Conservation (phyloP, 352 stramenopile genomes). For the Phytopythium delawarense region DNA sequence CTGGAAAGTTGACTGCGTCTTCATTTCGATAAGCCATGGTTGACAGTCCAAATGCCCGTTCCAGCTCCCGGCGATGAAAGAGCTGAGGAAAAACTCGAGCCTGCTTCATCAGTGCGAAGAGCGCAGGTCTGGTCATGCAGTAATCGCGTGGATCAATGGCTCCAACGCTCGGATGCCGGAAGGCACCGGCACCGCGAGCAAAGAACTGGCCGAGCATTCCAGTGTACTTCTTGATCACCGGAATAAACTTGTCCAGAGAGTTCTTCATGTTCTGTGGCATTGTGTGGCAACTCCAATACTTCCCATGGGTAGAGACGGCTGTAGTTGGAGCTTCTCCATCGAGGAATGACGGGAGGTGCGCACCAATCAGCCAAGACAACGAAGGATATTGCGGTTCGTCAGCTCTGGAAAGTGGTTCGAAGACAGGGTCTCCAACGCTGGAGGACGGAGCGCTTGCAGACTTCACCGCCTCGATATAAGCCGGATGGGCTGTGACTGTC, state of each 20-base stretch:
- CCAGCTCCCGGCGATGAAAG: conserved; percentile 48
- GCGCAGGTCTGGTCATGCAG: conserved; percentile 24
- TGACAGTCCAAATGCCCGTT: conserved; percentile 35
- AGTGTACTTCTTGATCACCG: conserved; percentile 39
- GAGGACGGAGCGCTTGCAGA: background rate
- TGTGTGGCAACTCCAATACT: conserved; percentile 18
- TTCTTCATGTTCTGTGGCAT: conserved; percentile 26
- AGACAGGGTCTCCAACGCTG: background rate
- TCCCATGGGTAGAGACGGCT: background rate
- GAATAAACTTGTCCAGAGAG: conserved; percentile 29
- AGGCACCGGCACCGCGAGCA: conserved; percentile 14
- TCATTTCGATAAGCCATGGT: conserved; percentile 18
- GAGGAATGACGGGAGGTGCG: background rate
- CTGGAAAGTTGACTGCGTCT: conserved; percentile 40
- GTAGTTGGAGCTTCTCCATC: background rate
- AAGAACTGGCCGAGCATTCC: conserved; percentile 40
- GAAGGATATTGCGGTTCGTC: conserved; percentile 1
- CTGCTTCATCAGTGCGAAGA: conserved; percentile 51
- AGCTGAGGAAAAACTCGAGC: conserved; percentile 52
- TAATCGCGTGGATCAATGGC: conserved; percentile 16
- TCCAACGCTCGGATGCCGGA: background rate
- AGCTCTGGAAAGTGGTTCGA: background rate
- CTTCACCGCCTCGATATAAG: background rate
- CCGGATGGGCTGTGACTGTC: conserved; percentile 17
- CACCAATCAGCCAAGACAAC: background rate